Conservation (phyloP, 2,329 filamentous ascomycete species). For the Elsinoe perseae region DNA sequence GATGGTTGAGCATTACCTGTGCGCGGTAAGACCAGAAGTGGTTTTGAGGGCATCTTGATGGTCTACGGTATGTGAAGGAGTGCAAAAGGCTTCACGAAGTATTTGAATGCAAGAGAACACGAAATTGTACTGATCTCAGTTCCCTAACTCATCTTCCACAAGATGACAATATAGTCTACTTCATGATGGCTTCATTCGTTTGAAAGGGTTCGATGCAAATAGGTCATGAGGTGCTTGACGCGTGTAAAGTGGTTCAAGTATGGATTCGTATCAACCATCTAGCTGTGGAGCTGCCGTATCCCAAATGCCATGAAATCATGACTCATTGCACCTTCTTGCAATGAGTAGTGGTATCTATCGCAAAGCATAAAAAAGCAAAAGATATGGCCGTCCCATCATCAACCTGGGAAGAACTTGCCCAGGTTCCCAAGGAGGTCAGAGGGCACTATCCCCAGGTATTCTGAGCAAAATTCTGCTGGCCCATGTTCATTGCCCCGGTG, state of each 20-base stretch:
- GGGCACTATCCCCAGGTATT: not conserved
- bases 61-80: not conserved
- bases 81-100: not conserved
- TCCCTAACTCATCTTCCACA: not conserved
- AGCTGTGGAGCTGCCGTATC: not conserved
- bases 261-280: not conserved
- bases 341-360: not conserved
- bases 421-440: not conserved
- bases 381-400: not conserved
- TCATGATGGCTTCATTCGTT: not conserved
- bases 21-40: constrained; percentile 23
- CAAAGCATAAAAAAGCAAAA: not conserved
- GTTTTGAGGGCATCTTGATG: not conserved
- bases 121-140: too few relatives aligned
- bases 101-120: not conserved
- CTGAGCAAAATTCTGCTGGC: not conserved
- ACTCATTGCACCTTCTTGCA: not conserved
- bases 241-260: not conserved
- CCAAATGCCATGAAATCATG: constrained; percentile 4
- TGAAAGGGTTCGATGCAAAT: too few relatives aligned
- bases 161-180: not conserved
- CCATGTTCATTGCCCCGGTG: not conserved
- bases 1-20: constrained; percentile 19
- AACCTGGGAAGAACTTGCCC: not conserved
- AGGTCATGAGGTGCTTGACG: too few relatives aligned